Base-by-base conservation (phyloP, 2,329 filamentous ascomycete species). In the Hymenoscyphus infarciens region DNA sequence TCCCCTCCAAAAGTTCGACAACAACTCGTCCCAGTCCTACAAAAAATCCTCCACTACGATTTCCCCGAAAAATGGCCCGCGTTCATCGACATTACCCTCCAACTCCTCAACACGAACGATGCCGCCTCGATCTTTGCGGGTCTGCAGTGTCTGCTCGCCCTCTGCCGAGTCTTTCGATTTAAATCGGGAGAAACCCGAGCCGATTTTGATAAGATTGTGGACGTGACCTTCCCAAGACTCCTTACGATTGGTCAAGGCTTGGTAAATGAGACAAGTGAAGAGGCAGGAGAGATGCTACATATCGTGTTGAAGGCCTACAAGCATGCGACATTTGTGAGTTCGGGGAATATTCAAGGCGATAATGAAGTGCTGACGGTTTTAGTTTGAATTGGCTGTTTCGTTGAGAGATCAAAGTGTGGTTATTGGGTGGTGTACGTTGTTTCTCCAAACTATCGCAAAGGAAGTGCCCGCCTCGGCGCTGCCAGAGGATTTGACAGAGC, bases 281-380 rank as follows among this genome's bases (percentile, higher is more conserved):
- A 99, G 78, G 95, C 94, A 19, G 94, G 91, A 64, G 95, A 98
- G 80, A 98, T 99, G 90, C 82, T 99, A 70, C 90, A 96, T 74
- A 88, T 96, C 63, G 91, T 96, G 61, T 84, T 99, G 73, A 99
- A 99, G 81, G 89, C 92, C 42, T 99, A 96, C 79, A 99, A 99
- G 80, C 94, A 99, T 79, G 93, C 95, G 56, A 96, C 96, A 72
- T 99, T 96, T 83, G 91, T 96, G 80, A 73, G 88, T 81, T 39
- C 62, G 45, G 61, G 66, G 16, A 11, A 66, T 61, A 58, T 22
- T 49, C 10, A 7, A 63, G 52, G 59, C 19, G 53, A 57, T 38
- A 66, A n/a, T 59, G 57, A 68, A 67, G 62, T 69, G 72, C 78
- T 78, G 61, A 74, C 65, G 62, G 66, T 53, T 69, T 57, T 78